Base-by-base conservation (phyloP, 2,329 filamentous ascomycete species). In the Aspergillus jensenii region DNA sequence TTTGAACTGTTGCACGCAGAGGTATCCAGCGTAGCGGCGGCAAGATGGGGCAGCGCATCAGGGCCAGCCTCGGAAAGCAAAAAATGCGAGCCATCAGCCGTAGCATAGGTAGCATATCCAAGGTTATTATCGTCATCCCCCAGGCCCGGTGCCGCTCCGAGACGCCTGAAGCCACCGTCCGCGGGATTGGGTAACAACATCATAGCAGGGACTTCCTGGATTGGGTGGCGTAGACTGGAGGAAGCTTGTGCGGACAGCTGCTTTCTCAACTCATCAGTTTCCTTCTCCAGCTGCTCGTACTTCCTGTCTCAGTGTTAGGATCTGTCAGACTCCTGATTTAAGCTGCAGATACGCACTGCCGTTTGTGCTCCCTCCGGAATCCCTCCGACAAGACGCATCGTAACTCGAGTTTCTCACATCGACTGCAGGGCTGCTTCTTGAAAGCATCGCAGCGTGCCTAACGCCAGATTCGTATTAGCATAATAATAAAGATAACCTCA, bases 331-430 rank as follows among this genome's bases (percentile, higher is more conserved):
- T 15, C 14, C 3, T 19, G 3, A 3, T n/a, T 17, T 4, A 14
- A 6, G n/a, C 6, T 2, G 8, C 14, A n/a, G 11, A 7, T 11
- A 62, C 72, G 23, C 63, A 75, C 72, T 72, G 71, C 48, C 76
- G 73, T 58, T 78, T 78, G 55, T 77, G 73, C 56, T 78, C 75
- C 52, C 76, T 65, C 44, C 72, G 76, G 66, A 78, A 78, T 4
- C 72, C 73, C 23, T 76, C 75, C 1, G 75, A 77, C n/a, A 78
- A 69, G 27, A 74, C 65, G 56, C 76, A 78, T 19, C 64, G 51
- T 9, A 68, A 62, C 40, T 70, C 67, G 57, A 76, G 68, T 56
- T 73, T 77, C 21, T 64, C 65, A 57, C 76, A 78, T 53, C 76
- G 68, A 33, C 71, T 65, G 58, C 76, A 78, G 14, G 74, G 72